These are phyloP conservation scores for Nakaseomyces uthaithaninus DNA, from an alignment of 1,139 yeast species.

Conservation along the genomic window DNA sequence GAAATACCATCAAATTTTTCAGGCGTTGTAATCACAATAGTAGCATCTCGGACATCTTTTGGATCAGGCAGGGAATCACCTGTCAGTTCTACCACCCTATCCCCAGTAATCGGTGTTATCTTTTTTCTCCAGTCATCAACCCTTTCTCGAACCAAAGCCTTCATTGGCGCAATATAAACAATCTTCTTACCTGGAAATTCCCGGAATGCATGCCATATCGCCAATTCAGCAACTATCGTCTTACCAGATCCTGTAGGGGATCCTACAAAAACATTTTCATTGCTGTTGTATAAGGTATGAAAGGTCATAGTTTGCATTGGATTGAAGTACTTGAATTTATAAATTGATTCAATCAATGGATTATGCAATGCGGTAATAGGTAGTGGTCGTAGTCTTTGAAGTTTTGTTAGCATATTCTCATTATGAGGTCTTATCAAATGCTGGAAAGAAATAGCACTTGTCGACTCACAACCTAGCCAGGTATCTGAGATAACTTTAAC, in stretches of 20 bases:
- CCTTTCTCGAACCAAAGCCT: constrained; percentile 92
- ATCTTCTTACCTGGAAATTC: constrained; percentile 75
- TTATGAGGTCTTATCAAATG: constrained; percentile 83
- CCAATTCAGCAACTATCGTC: constrained; percentile 93
- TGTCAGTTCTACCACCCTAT: constrained; percentile 80
- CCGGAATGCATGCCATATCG: constrained; percentile 90
- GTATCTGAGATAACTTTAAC: constrained; percentile 72
- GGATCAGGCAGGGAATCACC: constrained; percentile 96
- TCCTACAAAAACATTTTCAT: constrained; percentile 81
- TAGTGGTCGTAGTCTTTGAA: constrained; percentile 74
- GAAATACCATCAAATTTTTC: constrained; percentile 98
- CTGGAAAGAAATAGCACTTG: constrained; percentile 76
- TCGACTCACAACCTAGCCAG: constrained; percentile 84
- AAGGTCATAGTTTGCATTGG: constrained; percentile 99
- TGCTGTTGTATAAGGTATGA: constrained; percentile 74
- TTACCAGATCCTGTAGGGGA: constrained; percentile 99
- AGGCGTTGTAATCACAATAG: constrained; percentile 91
- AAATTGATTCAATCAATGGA: constrained; percentile 57
- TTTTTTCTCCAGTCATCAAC: constrained; percentile 89
- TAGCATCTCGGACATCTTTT: constrained; percentile 76
- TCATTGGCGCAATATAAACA: constrained; percentile 98
- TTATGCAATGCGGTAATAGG: constrained; percentile 77
- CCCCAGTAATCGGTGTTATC: constrained; percentile 53
- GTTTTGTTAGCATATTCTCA: constrained; percentile 75
- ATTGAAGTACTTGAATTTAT: constrained; percentile 81